Conservation (phyloP, 169 alveolate genomes). For the Neospora caninum region DNA sequence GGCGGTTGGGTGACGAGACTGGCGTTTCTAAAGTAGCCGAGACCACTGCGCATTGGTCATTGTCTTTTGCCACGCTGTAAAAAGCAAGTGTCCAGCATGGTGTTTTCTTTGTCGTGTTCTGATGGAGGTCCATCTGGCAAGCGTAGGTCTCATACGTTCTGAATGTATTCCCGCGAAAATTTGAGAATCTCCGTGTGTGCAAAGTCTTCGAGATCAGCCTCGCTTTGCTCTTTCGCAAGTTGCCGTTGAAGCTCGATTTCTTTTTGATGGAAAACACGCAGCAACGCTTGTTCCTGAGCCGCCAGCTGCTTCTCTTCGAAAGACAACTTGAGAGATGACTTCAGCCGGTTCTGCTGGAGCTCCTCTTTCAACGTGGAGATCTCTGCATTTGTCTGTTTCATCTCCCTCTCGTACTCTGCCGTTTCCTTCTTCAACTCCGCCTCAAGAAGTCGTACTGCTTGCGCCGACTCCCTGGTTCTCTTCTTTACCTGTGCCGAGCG, state of each 20-base stretch:
- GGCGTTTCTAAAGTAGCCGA: no score
- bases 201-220: background rate
- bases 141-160: background rate
- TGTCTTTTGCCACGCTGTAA: no score
- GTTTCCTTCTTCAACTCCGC: conserved; percentile 39
- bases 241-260: background rate
- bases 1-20: no score
- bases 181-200: conserved; percentile 1
- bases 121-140: background rate
- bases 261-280: background rate
- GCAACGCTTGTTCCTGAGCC: conserved; percentile 23
- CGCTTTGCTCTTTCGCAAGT: background rate
- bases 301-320: conserved; percentile 23
- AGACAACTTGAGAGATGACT: conserved; percentile 10
- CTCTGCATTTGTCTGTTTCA: conserved; percentile 5
- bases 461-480: conserved; percentile 22
- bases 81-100: no score
- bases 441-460: conserved; percentile 42
- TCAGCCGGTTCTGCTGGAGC: conserved; percentile 34
- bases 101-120: no score
- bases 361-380: conserved; percentile 20
- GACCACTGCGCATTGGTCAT: no score
- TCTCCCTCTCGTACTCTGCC: conserved; percentile 22
- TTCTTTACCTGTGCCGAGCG: conserved; percentile 13
- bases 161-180: conserved; percentile 2